These are phyloP conservation scores for Penicillium sp. DNA, from an alignment of 2,329 filamentous ascomycete species.

Conservation along the genomic window DNA sequence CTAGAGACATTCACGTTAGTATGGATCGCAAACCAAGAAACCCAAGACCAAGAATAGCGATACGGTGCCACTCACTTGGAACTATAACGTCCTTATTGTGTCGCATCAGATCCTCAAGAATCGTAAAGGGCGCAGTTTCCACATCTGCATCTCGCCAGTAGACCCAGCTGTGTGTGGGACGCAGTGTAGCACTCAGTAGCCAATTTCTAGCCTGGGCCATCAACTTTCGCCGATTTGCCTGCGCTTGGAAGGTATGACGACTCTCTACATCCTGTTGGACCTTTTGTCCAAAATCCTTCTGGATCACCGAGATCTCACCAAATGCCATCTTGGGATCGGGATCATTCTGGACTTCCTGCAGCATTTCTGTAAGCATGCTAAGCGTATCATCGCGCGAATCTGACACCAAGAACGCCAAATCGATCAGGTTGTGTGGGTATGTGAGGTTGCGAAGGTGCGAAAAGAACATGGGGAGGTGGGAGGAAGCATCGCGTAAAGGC, in stretches of 20 bases:
- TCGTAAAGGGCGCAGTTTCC: conserved; percentile 94
- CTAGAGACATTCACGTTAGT: conserved; percentile 44
- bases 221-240: conserved; percentile 87
- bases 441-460: conserved; percentile 95
- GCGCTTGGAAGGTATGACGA: conserved; percentile 93
- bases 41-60: background rate
- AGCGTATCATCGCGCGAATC: conserved; percentile 95
- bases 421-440: conserved; percentile 94
- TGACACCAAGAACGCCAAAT: conserved; percentile 93
- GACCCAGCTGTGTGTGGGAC: conserved; percentile 97
- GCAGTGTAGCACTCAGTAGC: conserved; percentile 87
- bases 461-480: conserved; percentile 97
- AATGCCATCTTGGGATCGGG: conserved; percentile 79
- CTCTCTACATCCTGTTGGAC: conserved; percentile 98
- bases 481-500: conserved; percentile 86
- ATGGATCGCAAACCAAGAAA: conserved; percentile 12
- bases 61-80: conserved; percentile 69
- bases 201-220: conserved; percentile 99
- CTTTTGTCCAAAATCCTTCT: conserved; percentile 98
- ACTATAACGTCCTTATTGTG: conserved; percentile 99
- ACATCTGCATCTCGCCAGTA: conserved; percentile 99
- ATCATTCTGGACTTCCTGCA: conserved; percentile 78
- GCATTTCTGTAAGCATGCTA: conserved; percentile 68
- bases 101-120: conserved; percentile 95
- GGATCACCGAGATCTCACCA: conserved; percentile 94